phyloP scores from a whole-genome alignment of 73 alveolate species.

The Tetrahymena malaccensis region DNA sequence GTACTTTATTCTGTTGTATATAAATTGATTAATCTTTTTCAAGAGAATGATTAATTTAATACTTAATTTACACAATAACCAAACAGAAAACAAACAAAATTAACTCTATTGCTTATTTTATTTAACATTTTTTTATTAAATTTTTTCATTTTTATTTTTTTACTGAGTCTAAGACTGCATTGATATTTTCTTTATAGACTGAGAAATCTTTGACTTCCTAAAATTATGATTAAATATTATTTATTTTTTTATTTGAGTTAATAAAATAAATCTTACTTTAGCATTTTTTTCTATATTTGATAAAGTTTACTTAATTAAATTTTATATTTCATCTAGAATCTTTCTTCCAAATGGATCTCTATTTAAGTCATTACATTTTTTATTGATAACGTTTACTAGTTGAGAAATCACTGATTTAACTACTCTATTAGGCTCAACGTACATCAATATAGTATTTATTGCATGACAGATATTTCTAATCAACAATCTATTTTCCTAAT shows the following conservation, averaged over 20 bases:
- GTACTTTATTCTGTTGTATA: not conserved
- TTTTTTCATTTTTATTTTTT: not conserved
- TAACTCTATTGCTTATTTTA: no score
- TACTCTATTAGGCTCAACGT: not conserved
- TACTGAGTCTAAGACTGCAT: not conserved
- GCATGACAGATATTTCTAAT: not conserved
- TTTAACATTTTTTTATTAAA: no score
- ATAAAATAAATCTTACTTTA: not conserved
- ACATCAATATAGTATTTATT: slow-evolving; percentile 11
- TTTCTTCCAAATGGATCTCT: slow-evolving; percentile 25
- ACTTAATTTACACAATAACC: no score
- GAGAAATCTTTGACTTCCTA: not conserved
- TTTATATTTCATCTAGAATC: not conserved
- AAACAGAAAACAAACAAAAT: not conserved
- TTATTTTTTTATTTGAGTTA: not conserved
- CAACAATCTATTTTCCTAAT: slow-evolving; percentile 21
- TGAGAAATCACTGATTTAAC: not conserved
- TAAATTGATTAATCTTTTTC: not conserved
- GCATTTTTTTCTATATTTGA: not conserved
- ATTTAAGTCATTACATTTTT: slow-evolving; percentile 23
- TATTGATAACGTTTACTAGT: not conserved
- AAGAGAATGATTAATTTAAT: no score
- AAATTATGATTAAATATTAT: not conserved
- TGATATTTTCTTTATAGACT: not conserved
- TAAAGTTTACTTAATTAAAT: not conserved